Evolutionary conservation across 495 filamentous ascomycete genomes (phyloP).

Genomic region (Penicillium dipodomyicola): DNA sequence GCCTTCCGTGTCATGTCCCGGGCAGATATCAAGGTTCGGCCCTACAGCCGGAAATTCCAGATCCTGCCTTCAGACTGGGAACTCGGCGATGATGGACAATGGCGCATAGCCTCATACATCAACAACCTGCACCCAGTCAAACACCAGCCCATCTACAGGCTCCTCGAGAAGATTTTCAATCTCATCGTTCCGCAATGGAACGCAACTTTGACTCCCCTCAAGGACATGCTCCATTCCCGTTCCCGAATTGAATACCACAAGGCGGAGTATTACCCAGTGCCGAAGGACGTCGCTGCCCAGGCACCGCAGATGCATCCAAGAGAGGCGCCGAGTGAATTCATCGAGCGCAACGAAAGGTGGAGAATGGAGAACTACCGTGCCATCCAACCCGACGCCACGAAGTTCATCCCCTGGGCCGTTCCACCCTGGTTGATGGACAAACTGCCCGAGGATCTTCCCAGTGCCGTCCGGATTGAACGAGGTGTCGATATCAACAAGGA

Average conservation of each 20-base stretch:
- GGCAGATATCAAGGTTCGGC: slow-evolving; percentile 29
- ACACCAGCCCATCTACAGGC: slow-evolving; percentile 32
- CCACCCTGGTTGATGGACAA: slow-evolving; percentile 28
- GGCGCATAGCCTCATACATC: slow-evolving; percentile 44
- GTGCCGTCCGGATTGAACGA: slow-evolving; percentile 24
- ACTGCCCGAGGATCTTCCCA: slow-evolving; percentile 24
- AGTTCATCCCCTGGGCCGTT: slow-evolving; percentile 35
- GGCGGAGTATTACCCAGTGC: slow-evolving; percentile 31
- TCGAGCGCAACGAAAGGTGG: slow-evolving; percentile 29
- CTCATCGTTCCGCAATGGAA: slow-evolving; percentile 43
- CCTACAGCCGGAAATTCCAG: slow-evolving; percentile 37
- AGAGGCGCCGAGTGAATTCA: slow-evolving; percentile 29
- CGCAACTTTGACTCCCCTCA: slow-evolving; percentile 40
- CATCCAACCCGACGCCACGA: slow-evolving; percentile 33
- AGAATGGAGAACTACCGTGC: slow-evolving; percentile 22
- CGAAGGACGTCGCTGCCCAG: slow-evolving; percentile 18
- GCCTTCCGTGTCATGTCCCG: slow-evolving; percentile 42
- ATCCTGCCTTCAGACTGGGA: slow-evolving; percentile 38
- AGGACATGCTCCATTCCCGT: slow-evolving; percentile 33
- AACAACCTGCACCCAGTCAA: slow-evolving; percentile 47
- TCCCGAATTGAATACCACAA: slow-evolving; percentile 34
- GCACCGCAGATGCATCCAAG: slow-evolving; percentile 19
- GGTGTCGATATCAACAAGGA: slow-evolving; percentile 32
- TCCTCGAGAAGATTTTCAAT: slow-evolving; percentile 45
- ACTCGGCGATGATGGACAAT: slow-evolving; percentile 28